A percentile compares a stretch with the other conserved stretches of the same genome.
phyloP scores from a whole-genome alignment of 2,329 filamentous ascomycete species.

The Aschersonia sp. region DNA sequence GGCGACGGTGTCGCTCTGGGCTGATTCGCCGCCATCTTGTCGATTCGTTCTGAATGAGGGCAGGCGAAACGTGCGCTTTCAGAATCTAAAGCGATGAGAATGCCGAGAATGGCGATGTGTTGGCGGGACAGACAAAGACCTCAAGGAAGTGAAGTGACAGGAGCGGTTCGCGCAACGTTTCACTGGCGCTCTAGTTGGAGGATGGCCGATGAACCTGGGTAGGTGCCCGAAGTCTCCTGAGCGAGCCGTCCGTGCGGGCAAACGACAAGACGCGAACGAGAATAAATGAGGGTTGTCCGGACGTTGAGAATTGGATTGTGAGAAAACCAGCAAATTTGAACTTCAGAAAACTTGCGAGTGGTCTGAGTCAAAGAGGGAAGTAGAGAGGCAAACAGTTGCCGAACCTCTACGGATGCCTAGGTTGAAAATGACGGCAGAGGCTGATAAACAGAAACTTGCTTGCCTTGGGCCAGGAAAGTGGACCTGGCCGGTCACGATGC shows the following conservation, averaged over 20 bases:
- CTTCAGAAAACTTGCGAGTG: neutral
- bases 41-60: neutral
- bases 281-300: too few relatives aligned
- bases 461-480: constrained; percentile 1
- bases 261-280: neutral
- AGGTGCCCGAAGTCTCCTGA: neutral
- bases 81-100: neutral
- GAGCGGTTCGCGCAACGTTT: neutral
- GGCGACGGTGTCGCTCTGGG: constrained; percentile 31
- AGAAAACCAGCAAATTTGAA: too few relatives aligned
- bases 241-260: neutral
- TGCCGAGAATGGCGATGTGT: neutral
- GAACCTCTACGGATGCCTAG: neutral
- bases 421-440: neutral
- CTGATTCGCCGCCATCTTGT: constrained; percentile 10
- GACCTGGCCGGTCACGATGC: neutral
- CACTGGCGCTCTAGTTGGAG: too few relatives aligned
- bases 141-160: neutral
- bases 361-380: neutral
- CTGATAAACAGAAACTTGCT: constrained; percentile 3
- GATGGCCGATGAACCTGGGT: neutral
- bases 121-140: neutral
- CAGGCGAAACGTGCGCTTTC: neutral
- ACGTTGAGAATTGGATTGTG: too few relatives aligned
- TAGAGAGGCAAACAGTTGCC: constrained; percentile 1